Conservation (phyloP, 306 rosid genomes). For the Cucumis hystrix region DNA sequence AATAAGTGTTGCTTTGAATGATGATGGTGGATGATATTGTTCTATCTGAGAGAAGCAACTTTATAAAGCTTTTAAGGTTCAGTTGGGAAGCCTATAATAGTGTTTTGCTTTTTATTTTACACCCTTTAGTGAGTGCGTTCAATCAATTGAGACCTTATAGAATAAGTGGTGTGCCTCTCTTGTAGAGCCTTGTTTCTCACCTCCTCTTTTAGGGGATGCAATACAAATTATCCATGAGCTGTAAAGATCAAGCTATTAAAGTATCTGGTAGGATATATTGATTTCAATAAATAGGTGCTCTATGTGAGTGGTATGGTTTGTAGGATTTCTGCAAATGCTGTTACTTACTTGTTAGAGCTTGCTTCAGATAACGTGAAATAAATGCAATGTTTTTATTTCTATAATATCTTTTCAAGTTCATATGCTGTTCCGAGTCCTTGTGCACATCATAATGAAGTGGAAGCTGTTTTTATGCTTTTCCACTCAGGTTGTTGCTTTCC, state of each 20-base stretch:
- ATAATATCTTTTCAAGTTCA: background rate
- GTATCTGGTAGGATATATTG: background rate
- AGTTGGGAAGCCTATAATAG: background rate
- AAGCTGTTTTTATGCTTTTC: background rate
- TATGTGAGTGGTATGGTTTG: background rate
- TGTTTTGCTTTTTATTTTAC: background rate
- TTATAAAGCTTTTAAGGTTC: background rate
- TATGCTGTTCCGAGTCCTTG: background rate
- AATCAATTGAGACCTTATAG: background rate
- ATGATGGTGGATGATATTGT: background rate
- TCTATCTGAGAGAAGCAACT: background rate
- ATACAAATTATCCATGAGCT: background rate
- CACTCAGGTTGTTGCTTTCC: background rate
- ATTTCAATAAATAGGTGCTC: background rate
- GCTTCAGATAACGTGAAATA: background rate
- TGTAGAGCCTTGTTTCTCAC: background rate
- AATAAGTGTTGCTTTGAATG: background rate
- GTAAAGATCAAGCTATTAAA: background rate
- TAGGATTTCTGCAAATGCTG: background rate
- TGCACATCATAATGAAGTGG: background rate
- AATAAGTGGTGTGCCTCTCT: background rate
- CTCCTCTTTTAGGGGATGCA: conserved; percentile 1
- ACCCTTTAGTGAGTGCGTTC: background rate
- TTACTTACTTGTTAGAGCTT: background rate
- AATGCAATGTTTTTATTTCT: background rate